These are phyloP conservation scores for Sporothrix phasma DNA, from an alignment of 2,329 filamentous ascomycete species.

Conservation along the genomic window DNA sequence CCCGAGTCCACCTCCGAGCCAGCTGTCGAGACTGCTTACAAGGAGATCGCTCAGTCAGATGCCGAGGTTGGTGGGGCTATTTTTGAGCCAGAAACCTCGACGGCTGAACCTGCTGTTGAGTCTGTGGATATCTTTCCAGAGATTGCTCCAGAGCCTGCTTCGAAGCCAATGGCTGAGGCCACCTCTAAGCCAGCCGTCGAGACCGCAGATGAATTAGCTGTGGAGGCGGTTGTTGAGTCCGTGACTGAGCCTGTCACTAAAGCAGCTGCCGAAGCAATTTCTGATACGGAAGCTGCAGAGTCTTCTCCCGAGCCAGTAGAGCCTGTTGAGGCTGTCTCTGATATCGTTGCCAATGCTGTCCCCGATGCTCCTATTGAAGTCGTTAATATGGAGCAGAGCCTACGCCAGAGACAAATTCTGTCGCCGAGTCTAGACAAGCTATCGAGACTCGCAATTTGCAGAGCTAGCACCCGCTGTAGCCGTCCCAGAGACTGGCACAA, in stretches of 20 bases:
- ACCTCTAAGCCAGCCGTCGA: no score
- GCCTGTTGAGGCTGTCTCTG: background rate
- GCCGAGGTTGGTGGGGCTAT: no score
- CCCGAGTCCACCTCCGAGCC: background rate
- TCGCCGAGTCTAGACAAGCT: background rate
- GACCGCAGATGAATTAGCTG: no score
- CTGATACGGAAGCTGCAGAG: no score
- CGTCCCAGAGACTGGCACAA: background rate
- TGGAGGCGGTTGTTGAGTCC: no score
- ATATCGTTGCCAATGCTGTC: conserved; percentile 1
- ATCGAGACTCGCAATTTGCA: background rate
- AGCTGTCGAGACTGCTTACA: background rate
- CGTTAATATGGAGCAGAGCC: background rate
- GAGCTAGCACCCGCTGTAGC: background rate
- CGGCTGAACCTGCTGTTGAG: background rate
- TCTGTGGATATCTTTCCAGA: no score
- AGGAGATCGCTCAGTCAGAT: background rate
- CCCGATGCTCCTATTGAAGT: conserved; percentile 15
- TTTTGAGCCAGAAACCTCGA: no score
- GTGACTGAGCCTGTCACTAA: background rate
- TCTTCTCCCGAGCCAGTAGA: background rate
- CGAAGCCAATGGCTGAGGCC: no score
- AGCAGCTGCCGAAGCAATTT: no score
- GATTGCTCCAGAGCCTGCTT: no score
- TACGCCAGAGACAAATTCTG: background rate